Evolutionary conservation across 2,329 filamentous ascomycete species (phyloP).

Genomic region (Calonectria fujianensis): DNA sequence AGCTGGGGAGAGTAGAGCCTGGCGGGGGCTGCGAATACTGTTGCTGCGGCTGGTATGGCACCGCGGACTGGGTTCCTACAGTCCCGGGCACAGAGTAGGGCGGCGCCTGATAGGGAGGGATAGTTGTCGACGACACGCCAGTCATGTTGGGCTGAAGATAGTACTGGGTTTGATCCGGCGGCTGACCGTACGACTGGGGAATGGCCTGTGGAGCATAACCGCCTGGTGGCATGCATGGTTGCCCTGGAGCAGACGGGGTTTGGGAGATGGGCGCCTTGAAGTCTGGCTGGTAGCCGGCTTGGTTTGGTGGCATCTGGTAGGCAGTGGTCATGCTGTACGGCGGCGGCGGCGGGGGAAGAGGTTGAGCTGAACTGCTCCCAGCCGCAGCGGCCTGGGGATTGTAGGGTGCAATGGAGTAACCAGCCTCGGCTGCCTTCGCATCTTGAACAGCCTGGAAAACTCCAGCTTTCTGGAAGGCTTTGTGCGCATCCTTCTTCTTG

Average conservation of each 20-base stretch:
- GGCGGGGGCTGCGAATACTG: background rate
- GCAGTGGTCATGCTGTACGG: slow-evolving; percentile 39
- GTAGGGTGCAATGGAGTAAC: slow-evolving; percentile 46
- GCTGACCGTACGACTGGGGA: slow-evolving; percentile 32
- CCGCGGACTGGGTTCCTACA: background rate
- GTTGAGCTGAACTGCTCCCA: slow-evolving; percentile 29
- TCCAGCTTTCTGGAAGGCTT: slow-evolving; percentile 58
- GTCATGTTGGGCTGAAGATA: slow-evolving; percentile 12
- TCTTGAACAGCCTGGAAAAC: slow-evolving; percentile 57
- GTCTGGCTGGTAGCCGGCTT: slow-evolving; percentile 31
- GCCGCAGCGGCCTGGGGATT: slow-evolving; percentile 32
- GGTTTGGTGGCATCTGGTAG: slow-evolving; percentile 1
- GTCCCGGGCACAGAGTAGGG: background rate
- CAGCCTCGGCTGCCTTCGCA: slow-evolving; percentile 55
- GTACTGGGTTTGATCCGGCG: background rate
- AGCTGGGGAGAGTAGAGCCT: background rate
- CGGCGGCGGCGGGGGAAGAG: slow-evolving; percentile 36
- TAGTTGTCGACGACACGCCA: background rate
- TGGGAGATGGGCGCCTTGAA: slow-evolving; percentile 28
- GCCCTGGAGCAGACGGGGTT: background rate
- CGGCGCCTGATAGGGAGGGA: slow-evolving; percentile 3
- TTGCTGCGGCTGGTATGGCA: slow-evolving; percentile 19
- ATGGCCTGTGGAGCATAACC: background rate
- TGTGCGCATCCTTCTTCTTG: slow-evolving; percentile 60
- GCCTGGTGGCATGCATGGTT: slow-evolving; percentile 12